A percentile compares a stretch with the other conserved stretches of the same genome.
phyloP scores from a whole-genome alignment of 345 rosid genomes.

The Heritiera littoralis region DNA sequence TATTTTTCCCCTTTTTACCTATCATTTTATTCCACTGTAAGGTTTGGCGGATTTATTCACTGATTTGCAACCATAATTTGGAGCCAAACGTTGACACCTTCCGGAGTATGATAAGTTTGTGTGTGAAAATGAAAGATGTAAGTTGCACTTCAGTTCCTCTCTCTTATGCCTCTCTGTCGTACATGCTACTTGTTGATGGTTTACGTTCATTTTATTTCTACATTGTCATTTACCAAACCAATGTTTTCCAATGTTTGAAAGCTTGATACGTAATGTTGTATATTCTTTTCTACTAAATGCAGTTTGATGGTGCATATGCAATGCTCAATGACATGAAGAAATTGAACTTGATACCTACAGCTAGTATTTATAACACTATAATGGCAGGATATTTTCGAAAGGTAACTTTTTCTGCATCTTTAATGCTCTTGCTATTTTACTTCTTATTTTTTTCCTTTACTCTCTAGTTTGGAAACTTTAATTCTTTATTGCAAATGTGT shows the following conservation, averaged over 20 bases:
- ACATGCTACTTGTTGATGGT: conserved; percentile 10
- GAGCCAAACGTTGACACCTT: conserved; percentile 68
- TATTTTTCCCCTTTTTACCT: background rate
- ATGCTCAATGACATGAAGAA: conserved; percentile 66
- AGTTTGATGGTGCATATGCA: conserved; percentile 77
- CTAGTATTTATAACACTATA: conserved; percentile 73
- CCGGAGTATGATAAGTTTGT: conserved; percentile 65
- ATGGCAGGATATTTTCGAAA: conserved; percentile 78
- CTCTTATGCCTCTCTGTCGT: conserved; percentile 1
- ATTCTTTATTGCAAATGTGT: background rate
- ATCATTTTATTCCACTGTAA: conserved; percentile 26
- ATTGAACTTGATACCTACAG: conserved; percentile 52
- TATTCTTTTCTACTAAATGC: conserved; percentile 25
- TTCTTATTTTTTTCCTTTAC: conserved; percentile 5
- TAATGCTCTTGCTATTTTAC: conserved; percentile 13
- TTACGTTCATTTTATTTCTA: conserved; percentile 17
- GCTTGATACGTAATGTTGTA: background rate
- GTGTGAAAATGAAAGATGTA: conserved; percentile 81
- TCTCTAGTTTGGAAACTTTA: conserved; percentile 1
- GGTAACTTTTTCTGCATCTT: conserved; percentile 40
- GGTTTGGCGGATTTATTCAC: conserved; percentile 67
- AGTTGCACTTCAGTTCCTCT: conserved; percentile 28
- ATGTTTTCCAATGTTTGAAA: background rate
- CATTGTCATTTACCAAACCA: background rate
- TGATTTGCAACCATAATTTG: conserved; percentile 52